Evolutionary conservation across 2,329 filamentous ascomycete species (phyloP).

Genomic region (Trichophyton equinum): DNA sequence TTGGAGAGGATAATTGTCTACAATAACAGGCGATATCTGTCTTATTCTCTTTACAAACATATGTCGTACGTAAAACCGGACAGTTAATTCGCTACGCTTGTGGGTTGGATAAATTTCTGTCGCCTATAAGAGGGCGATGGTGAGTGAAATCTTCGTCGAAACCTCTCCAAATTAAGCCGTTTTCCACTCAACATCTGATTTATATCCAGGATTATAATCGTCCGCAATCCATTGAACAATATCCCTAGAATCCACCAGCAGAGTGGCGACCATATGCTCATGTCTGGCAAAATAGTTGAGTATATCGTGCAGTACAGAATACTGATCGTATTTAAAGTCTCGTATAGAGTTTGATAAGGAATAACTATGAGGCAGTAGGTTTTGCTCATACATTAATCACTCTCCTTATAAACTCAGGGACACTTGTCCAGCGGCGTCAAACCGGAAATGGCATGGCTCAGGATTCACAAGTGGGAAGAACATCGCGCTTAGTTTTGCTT

Average conservation of each 20-base stretch:
- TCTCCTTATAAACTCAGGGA: not conserved
- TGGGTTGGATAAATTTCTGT: constrained; percentile 17
- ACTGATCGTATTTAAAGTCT: not conserved
- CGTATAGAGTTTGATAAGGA: not conserved
- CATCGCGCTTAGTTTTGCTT: not conserved
- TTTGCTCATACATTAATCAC: not conserved
- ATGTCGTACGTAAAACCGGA: constrained; percentile 28
- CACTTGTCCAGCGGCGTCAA: not conserved
- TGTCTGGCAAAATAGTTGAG: not conserved
- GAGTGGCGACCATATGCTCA: constrained; percentile 11
- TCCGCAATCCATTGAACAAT: constrained; percentile 21
- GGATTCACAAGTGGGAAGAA: not conserved
- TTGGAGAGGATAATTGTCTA: constrained; percentile 34
- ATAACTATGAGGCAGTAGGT: not conserved
- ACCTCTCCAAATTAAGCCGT: constrained; percentile 18
- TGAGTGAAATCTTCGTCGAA: constrained; percentile 19
- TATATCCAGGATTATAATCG: constrained; percentile 17
- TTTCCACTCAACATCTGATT: constrained; percentile 22
- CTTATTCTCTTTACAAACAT: constrained; percentile 25
- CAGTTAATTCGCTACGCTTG: constrained; percentile 14
- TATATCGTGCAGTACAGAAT: not conserved
- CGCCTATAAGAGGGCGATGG: constrained; percentile 17
- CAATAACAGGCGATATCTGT: constrained; percentile 32
- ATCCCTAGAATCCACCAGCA: constrained; percentile 37
- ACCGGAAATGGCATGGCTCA: not conserved